phyloP scores from a whole-genome alignment of 164 flowering plant genomes.

The Saururus chinensis region DNA sequence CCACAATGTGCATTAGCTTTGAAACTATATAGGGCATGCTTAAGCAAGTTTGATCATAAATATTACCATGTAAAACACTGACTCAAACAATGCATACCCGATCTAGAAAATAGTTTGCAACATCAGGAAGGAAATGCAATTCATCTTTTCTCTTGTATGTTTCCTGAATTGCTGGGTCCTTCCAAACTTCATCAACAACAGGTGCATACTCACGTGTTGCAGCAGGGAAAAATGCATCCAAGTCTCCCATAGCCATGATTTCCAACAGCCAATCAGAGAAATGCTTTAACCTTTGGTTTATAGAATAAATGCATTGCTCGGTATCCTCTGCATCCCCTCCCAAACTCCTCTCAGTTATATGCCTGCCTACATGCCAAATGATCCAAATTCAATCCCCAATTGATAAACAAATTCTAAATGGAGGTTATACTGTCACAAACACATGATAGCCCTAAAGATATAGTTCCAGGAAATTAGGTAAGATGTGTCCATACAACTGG shows the following conservation, averaged over 20 bases:
- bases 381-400: not conserved
- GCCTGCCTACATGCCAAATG: conserved; percentile 3
- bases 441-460: no score
- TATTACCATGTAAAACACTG: no score
- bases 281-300: conserved; percentile 26
- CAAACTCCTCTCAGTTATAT: conserved; percentile 8
- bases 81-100: conserved; percentile 10
- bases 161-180: conserved; percentile 30
- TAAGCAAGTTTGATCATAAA: no score
- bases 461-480: not conserved
- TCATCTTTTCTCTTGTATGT: conserved; percentile 26
- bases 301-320: conserved; percentile 20
- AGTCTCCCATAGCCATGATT: conserved; percentile 24
- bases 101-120: conserved; percentile 23
- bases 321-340: conserved; percentile 17
- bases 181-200: conserved; percentile 25
- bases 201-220: conserved; percentile 32
- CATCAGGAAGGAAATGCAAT: conserved; percentile 23
- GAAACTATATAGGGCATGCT: no score
- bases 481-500: not conserved
- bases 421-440: not conserved
- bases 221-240: conserved; percentile 30
- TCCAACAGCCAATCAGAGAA: conserved; percentile 28
- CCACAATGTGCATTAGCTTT: not conserved
- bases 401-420: not conserved